phyloP scores from a whole-genome alignment of 2,329 filamentous ascomycete genomes.

The Colletotrichum sp. region DNA sequence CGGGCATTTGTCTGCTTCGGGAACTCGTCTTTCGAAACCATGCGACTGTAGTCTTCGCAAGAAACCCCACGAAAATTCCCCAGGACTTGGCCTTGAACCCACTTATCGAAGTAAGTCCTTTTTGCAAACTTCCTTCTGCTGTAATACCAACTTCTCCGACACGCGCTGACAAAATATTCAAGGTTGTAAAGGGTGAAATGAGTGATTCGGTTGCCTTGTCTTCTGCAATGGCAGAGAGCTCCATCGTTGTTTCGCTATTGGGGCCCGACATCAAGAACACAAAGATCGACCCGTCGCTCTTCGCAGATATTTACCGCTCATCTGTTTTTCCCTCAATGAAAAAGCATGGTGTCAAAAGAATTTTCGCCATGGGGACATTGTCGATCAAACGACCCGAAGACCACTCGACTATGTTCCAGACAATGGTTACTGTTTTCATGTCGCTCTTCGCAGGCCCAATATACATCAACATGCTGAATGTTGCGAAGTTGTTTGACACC shows the following conservation, averaged over 20 bases:
- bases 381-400: constrained; percentile 30
- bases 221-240: neutral
- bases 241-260: constrained; percentile 25
- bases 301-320: constrained; percentile 19
- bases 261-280: constrained; percentile 22
- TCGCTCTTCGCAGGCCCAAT: constrained; percentile 18
- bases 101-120: neutral
- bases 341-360: constrained; percentile 31
- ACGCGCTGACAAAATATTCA: rapidly evolving
- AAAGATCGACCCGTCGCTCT: constrained; percentile 2
- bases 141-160: neutral
- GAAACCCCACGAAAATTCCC: constrained; percentile 26
- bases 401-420: constrained; percentile 15
- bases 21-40: constrained; percentile 31
- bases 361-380: constrained; percentile 36
- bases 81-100: constrained; percentile 17
- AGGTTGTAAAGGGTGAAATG: neutral
- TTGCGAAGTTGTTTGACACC: constrained; percentile 24
- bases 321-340: constrained; percentile 28
- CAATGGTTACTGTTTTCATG: constrained; percentile 18
- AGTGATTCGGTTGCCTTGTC: neutral
- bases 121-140: neutral
- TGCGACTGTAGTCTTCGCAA: constrained; percentile 25
- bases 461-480: constrained; percentile 19
- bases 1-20: constrained; percentile 31